Base-by-base conservation (phyloP, 164 flowering plant genomes). In the Macadamia integrifolia region DNA sequence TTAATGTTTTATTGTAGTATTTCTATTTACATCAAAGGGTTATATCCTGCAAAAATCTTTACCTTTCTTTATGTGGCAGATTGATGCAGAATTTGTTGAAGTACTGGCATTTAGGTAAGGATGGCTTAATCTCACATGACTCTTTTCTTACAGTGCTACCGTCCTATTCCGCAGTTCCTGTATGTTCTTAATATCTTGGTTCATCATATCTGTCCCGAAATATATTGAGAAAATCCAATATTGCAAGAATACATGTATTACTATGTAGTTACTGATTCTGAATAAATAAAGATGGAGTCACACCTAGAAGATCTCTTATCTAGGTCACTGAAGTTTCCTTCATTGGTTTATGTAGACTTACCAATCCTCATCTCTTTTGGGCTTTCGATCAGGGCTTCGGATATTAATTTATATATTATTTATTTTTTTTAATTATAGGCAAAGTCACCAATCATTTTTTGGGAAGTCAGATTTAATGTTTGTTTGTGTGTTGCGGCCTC, bases 41-140 rank as follows among this genome's bases (percentile, higher is more conserved):
- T 3, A 46, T 46, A 18, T 68, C 49, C 32, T 61, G 30, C 40
- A 43, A 32, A 23, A 28, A 30, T 13, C 56, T 63, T 29, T 52
- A 15, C 40, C 0, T 42, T 62, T 57, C 53, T 23, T 75, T 40
- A 46, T 66, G 73, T 60, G 69, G 64, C 90, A 90, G 96, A 76
- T 92, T 62, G 89, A 87, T 10, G 40, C 94, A 14, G 86, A 90
- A 70, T 92, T 92, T 71, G 74, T 87, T 31, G 94, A 92, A 81
- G 74, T 90, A 30, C 72, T 92, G 60, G 92, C 87, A 69, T 90
- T 90, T 82, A 86, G 93, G 96, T 90, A 75, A 44, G 64, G 5
- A 50, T n/a, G 63, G 32, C 23, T 70, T 28, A 43, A 61, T 69
- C 28, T 48, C 40, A 56, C 29, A 42, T 46, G 1, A 0, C 9